Conservation (phyloP, 257 asterid species). For the Solanum ahanhuiri region DNA sequence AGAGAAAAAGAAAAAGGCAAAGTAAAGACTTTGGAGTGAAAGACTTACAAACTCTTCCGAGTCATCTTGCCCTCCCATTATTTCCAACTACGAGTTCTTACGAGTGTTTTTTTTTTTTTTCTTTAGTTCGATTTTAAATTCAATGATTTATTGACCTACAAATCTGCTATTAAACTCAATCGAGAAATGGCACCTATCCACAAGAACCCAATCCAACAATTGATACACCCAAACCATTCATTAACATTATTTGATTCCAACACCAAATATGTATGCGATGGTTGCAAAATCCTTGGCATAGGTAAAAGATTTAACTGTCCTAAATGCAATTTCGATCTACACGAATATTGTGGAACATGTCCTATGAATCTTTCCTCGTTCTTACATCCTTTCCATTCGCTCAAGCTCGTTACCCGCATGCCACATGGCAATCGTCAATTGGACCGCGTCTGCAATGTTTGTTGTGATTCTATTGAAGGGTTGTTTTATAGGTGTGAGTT, state of each 20-base stretch:
- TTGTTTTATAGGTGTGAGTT: conserved; percentile 34
- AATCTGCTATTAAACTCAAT: no score
- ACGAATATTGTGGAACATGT: conserved; percentile 40
- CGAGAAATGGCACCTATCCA: conserved; percentile 19
- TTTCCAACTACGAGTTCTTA: not conserved
- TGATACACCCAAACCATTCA: conserved; percentile 28
- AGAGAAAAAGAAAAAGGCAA: no score
- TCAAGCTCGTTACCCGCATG: conserved; percentile 16
- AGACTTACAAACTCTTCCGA: not conserved
- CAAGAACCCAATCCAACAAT: conserved; percentile 19
- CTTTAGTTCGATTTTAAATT: no score
- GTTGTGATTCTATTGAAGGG: conserved; percentile 37
- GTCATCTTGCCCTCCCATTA: not conserved
- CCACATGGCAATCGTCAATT: not conserved
- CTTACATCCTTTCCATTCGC: conserved; percentile 4
- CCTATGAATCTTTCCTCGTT: conserved; percentile 14
- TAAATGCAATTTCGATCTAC: conserved; percentile 33
- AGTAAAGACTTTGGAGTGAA: not conserved
- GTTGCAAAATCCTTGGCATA: conserved; percentile 27
- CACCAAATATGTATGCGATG: conserved; percentile 21
- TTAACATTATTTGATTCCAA: conserved; percentile 2
- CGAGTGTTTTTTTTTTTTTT: not conserved
- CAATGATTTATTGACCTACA: no score
- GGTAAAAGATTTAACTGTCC: conserved; percentile 31
- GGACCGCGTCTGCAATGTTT: conserved; percentile 21